Conservation (phyloP, 331 rosid genomes). For the Malus hybrid region DNA sequence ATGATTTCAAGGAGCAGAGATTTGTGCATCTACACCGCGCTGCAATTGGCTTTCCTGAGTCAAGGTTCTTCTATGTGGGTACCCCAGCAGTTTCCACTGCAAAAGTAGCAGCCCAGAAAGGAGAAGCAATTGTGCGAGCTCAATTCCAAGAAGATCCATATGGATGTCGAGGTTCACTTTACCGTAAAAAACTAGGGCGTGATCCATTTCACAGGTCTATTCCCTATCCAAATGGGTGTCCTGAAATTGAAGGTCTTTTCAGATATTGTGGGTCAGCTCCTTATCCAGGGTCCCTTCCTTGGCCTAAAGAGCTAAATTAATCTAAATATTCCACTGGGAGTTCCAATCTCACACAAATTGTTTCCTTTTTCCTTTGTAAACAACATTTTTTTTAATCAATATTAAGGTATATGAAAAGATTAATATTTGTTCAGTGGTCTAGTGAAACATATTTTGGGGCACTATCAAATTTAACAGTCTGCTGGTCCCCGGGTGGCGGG, state of each 20-base stretch:
- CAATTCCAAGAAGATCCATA: conserved; percentile 76
- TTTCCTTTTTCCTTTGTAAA: neutral
- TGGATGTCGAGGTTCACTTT: conserved; percentile 69
- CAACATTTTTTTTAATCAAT: neutral
- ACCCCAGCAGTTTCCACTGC: conserved; percentile 57
- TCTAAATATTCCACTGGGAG: neutral
- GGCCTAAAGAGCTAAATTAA: conserved; percentile 23
- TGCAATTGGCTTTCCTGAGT: conserved; percentile 83
- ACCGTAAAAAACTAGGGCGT: conserved; percentile 61
- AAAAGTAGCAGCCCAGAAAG: conserved; percentile 63
- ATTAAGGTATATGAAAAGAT: neutral
- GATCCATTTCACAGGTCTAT: conserved; percentile 84
- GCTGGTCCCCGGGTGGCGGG: too few relatives aligned
- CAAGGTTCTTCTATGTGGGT: conserved; percentile 71
- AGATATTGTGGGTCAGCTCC: conserved; percentile 67
- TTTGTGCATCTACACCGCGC: conserved; percentile 75
- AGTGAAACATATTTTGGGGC: neutral
- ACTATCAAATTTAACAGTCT: neutral
- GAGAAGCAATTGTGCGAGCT: conserved; percentile 68
- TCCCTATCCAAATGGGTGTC: conserved; percentile 83
- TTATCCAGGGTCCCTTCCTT: conserved; percentile 62
- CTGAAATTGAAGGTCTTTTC: conserved; percentile 75
- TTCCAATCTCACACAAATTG: neutral
- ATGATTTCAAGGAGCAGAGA: conserved; percentile 76
- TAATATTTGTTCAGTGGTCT: neutral